Evolutionary conservation across 495 filamentous ascomycete species (phyloP), one percentile per base, ranked within the genome.

Genomic region (Daldinia loculata): DNA sequence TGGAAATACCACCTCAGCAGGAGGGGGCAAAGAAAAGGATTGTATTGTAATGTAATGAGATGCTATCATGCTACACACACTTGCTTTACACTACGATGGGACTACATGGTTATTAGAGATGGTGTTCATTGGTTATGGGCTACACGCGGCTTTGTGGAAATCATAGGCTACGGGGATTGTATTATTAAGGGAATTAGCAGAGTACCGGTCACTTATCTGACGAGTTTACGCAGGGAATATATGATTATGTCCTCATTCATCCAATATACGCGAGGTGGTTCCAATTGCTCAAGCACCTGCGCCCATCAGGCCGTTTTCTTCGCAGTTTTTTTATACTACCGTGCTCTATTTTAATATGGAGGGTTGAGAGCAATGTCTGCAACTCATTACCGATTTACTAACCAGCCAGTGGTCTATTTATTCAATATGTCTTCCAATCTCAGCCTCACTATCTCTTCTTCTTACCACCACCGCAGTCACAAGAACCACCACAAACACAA

Each of bases 21-120:
- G 67, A 22, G 34, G 57, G n/a, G 61, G 68, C 14, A 72, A 62
- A 56, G 75, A 77, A n/a, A 72, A 70, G 56, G 77, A 77, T 36
- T 78, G 76, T 34, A 38, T 52, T 19, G 65, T 79, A 43, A 77
- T 78, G 77, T 78, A 32, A 43, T 36, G 51, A 43, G 1, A 57
- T 26, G 14, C 19, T n/a, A 32, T 38, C 53, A 17, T 48, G 43
- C 19, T 48, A 24, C 43, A 22, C 19, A 48, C 19, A 48, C 43
- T 48, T 48, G 43, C 19, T 29, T 56, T 56, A 36, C 6, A 19
- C 19, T 48, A 41, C 6, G 30, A 22, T 24, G n/a, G 48, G 36
- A 14, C 39, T 53, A 29, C 12, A 29, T 45, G 52, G 56, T 29
- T 38, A 50, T 17, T 52, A 57, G 52, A 39, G 56, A 70, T 26